Conservation (phyloP, 208 protist genomes). For the Entamoeba histolytica region DNA sequence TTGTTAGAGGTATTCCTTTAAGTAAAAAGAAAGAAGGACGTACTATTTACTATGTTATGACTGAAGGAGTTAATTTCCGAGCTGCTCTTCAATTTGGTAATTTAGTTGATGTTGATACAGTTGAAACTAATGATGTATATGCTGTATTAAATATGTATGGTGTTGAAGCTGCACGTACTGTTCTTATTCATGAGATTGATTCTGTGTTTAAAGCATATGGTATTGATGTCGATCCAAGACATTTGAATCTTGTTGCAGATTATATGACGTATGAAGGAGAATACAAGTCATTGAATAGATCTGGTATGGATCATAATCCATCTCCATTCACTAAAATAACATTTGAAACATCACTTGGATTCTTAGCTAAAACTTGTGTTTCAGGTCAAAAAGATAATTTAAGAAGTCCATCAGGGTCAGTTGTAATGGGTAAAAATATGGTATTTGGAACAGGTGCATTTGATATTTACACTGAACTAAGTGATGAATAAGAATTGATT, state of each 20-base stretch:
- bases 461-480: background rate
- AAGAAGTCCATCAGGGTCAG: conserved; percentile 26
- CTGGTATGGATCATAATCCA: conserved; percentile 35
- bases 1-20: conserved; percentile 11
- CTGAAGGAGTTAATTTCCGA: conserved; percentile 48
- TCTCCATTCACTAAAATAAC: conserved; percentile 46
- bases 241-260: conserved; percentile 54
- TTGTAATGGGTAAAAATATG: conserved; percentile 27
- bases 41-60: conserved; percentile 24
- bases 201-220: conserved; percentile 54
- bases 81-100: background rate
- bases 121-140: conserved; percentile 47
- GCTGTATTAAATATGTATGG: conserved; percentile 34
- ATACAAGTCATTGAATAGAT: conserved; percentile 46
- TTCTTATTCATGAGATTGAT: conserved; percentile 45
- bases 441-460: conserved; percentile 9
- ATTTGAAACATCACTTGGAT: conserved; percentile 47
- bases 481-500: background rate
- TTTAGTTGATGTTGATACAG: conserved; percentile 10
- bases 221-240: conserved; percentile 53
- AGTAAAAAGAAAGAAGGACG: background rate
- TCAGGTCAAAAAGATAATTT: conserved; percentile 25
- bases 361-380: conserved; percentile 33
- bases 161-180: conserved; percentile 48
- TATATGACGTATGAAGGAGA: conserved; percentile 47